Evolutionary conservation across 371 early-diverging fungal species (phyloP).

Genomic region (Gilbertella persicaria): DNA sequence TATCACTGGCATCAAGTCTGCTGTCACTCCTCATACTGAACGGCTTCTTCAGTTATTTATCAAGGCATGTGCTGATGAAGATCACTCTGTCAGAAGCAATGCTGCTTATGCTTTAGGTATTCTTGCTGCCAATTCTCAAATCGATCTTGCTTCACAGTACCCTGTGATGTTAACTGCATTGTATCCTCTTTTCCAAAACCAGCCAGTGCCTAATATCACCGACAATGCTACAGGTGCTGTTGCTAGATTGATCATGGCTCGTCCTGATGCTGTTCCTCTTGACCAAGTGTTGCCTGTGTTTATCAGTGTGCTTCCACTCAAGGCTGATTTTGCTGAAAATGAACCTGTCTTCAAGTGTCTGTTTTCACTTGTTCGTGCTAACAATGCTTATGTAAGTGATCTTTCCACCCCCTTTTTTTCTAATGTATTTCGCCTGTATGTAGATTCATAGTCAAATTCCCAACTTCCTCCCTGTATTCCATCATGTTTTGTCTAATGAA

Average conservation of each 20-base stretch:
- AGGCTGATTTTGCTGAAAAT: constrained; percentile 82
- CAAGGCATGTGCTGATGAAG: constrained; percentile 73
- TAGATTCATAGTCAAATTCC: constrained; percentile 41
- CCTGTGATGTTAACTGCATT: constrained; percentile 69
- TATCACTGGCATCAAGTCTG: constrained; percentile 70
- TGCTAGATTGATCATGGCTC: constrained; percentile 74
- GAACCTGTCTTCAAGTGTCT: constrained; percentile 75
- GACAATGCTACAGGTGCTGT: constrained; percentile 94
- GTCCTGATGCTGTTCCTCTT: constrained; percentile 72
- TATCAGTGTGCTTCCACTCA: constrained; percentile 71
- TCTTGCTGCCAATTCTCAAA: constrained; percentile 66
- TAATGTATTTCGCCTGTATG: background rate
- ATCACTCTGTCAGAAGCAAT: constrained; percentile 84
- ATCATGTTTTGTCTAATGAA: constrained; percentile 50
- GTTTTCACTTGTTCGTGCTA: constrained; percentile 63
- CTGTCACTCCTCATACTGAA: constrained; percentile 79
- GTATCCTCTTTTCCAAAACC: constrained; percentile 71
- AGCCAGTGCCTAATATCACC: constrained; percentile 64
- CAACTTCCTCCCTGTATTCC: constrained; percentile 46
- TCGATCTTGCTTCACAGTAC: constrained; percentile 75
- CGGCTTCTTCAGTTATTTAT: constrained; percentile 64
- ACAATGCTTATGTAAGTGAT: constrained; percentile 56
- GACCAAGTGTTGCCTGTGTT: constrained; percentile 75
- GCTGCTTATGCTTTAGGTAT: constrained; percentile 84
- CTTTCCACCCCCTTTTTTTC: constrained; percentile 18